Conservation (phyloP, 2,329 filamentous ascomycete genomes). For the Talaromyces marneffei region DNA sequence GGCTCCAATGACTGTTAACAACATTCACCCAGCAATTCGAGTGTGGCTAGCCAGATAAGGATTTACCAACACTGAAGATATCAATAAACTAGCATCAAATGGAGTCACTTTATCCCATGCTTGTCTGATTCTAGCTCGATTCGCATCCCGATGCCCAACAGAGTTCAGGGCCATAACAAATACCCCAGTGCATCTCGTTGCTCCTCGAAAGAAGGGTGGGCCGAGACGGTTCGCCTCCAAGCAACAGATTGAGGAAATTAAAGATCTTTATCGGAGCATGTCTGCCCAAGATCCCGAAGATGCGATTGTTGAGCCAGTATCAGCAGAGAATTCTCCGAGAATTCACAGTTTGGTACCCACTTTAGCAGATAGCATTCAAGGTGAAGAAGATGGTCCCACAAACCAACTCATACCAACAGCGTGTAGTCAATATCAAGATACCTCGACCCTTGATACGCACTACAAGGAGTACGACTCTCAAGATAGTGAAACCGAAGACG, state of each 20-base stretch:
- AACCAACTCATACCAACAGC: too few relatives aligned
- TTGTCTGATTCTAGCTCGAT: neutral
- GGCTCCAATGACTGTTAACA: neutral
- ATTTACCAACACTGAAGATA: neutral
- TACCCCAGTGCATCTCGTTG: neutral
- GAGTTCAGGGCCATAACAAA: neutral
- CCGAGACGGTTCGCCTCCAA: neutral
- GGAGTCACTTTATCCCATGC: neutral
- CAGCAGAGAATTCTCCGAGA: too few relatives aligned
- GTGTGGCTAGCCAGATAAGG: neutral
- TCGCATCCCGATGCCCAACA: neutral
- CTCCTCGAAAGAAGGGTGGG: neutral
- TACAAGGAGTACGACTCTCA: too few relatives aligned
- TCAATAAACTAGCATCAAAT: neutral
- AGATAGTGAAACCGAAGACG: neutral
- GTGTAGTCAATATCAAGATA: too few relatives aligned
- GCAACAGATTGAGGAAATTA: neutral
- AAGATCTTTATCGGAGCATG: neutral
- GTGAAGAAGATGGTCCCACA: too few relatives aligned
- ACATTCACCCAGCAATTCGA: neutral
- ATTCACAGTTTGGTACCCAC: too few relatives aligned
- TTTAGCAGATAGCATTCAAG: too few relatives aligned
- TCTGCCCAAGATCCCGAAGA: neutral
- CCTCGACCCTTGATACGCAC: too few relatives aligned
- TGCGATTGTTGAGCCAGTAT: too few relatives aligned